Base-by-base conservation (phyloP, 2,329 filamentous ascomycete species). In the Allantophomopsis lycopodina region DNA sequence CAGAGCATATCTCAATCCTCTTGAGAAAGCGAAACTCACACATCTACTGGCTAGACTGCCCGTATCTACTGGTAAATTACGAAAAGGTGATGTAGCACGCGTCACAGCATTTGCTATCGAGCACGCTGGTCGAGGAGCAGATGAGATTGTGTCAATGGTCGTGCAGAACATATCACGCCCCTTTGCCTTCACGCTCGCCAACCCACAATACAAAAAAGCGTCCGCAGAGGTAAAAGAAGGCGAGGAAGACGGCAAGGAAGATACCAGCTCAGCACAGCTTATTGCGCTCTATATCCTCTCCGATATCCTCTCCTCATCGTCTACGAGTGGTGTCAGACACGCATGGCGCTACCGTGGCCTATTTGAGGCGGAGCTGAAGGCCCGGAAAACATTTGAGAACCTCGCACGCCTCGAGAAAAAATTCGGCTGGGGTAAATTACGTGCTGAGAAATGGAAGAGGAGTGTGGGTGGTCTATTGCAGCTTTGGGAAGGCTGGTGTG, bases 61-160 rank as follows among this genome's bases (percentile, higher is more conserved):
- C 0, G 83, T 77, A 2, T 77, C 74, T 3, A 75, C 85, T 32
- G 73, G 78, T 2, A 81, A 73, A 48, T 66, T 95, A 18, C 73
- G 84, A 20, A 85, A 85, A 52, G 87, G 86, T 2, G 86, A 96
- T 52, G 75, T 96, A 35, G 88, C 86, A 1, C 73, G 87, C 5
- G 69, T 95, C 2, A 89, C 88, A 1, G 73, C 81, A 3, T 95
- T 96, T 59, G 88, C 88, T 11, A 86, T 96, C 41, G 80, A 79
- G 2, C 86, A 96, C 55, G 83, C 87, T 2, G 84, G 81, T 32
- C 71, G 77, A 15, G 91, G 88, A 13, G 83, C 85, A 11, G 83
- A 93, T 46, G 91, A 96, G 61, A 80, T 95, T 30, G 87, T 94
- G n/a, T 75, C 89, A 37, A 75, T 94, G 60, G 78, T 96, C 31